Conservation (phyloP, 371 early-diverging fungal species). For the Basidiobolus meristosporus region DNA sequence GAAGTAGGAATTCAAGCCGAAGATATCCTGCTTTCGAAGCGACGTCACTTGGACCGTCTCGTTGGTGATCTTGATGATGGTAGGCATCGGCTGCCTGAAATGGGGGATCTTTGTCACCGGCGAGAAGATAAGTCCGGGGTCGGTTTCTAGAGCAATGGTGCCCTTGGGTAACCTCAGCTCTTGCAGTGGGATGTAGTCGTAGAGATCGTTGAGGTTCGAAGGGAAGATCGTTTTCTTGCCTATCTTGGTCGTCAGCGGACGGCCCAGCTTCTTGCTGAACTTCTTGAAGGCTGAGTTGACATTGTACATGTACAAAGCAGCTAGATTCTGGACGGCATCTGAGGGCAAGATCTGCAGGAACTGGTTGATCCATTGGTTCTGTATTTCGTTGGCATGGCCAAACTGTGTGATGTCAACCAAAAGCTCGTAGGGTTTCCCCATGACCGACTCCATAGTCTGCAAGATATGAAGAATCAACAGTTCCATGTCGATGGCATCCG, state of each 20-base stretch:
- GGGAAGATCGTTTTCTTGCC: slow-evolving; percentile 40
- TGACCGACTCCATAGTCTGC: slow-evolving; percentile 34
- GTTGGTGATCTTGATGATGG: slow-evolving; percentile 58
- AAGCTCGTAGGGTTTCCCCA: slow-evolving; percentile 45
- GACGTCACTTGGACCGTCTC: slow-evolving; percentile 68
- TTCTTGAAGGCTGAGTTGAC: slow-evolving; percentile 58
- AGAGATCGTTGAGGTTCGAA: slow-evolving; percentile 37
- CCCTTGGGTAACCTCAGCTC: slow-evolving; percentile 62
- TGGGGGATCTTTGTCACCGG: slow-evolving; percentile 44
- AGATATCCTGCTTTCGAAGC: slow-evolving; percentile 35
- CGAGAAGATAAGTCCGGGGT: slow-evolving; percentile 31
- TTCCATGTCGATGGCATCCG: slow-evolving; percentile 70
- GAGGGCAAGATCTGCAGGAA: slow-evolving; percentile 53
- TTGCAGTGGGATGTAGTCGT: slow-evolving; percentile 39
- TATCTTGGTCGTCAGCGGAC: slow-evolving; percentile 33
- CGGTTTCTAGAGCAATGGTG: slow-evolving; percentile 48
- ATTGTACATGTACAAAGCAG: slow-evolving; percentile 54
- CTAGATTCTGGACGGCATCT: slow-evolving; percentile 23
- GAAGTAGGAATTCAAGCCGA: slow-evolving; percentile 50
- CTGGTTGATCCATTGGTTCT: slow-evolving; percentile 49
- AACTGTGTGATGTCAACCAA: slow-evolving; percentile 71
- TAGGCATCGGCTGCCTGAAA: slow-evolving; percentile 41
- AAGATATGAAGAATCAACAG: slow-evolving; percentile 48
- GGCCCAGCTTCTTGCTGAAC: slow-evolving; percentile 34
- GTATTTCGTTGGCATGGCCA: slow-evolving; percentile 62